Base-by-base conservation (phyloP, 1,284 basidiomycete genomes). In the Veloboletus limbatus region DNA sequence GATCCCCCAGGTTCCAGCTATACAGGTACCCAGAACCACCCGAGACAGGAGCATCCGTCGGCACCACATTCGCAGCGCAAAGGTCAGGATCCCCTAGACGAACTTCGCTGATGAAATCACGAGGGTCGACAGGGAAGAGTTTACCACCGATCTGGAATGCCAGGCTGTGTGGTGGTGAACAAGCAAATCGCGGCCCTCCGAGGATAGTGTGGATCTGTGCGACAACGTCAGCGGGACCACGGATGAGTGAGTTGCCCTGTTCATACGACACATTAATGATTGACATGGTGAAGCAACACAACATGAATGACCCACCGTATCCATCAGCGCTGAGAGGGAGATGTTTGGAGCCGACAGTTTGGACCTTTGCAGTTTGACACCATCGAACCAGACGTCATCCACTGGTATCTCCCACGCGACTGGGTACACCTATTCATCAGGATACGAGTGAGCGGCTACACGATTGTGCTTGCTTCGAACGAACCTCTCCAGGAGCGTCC, bases 71-170 rank as follows among this genome's bases (percentile, higher is more conserved):
- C 21, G 76, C 68, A 38, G 63, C 54, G 54, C 82, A 85, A 4
- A 63, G 64, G 13, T 65, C 63, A 2, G 74, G 66, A 46, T 75
- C 67, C 22, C 66, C 68, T 2, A 56, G 48, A 34, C 53, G 60
- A 21, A 63, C 60, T 53, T 75, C 75, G 6, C 65, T 59, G 11
- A 76, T 63, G 51, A 86, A 81, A 60, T 86, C 83, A 28, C 81
- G 75, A 22, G 83, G 78, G 59, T 85, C 84, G 27, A 85, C 72
- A 5, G 79, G 75, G 66, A 86, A 87, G 47, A 74, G 63, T 57
- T 70, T 71, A 3, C 83, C 83, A 20, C 77, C 79, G 40, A 87
- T 82, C 53, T 79, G 66, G 63, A 84, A 87, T 1, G 71, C 65
- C 17, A 86, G 63, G 3, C 62, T 76, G 52, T 83, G 83, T 2